These are phyloP conservation scores for Alternaria brassicae DNA, from an alignment of 2,329 filamentous ascomycete genomes.

Conservation along the genomic window DNA sequence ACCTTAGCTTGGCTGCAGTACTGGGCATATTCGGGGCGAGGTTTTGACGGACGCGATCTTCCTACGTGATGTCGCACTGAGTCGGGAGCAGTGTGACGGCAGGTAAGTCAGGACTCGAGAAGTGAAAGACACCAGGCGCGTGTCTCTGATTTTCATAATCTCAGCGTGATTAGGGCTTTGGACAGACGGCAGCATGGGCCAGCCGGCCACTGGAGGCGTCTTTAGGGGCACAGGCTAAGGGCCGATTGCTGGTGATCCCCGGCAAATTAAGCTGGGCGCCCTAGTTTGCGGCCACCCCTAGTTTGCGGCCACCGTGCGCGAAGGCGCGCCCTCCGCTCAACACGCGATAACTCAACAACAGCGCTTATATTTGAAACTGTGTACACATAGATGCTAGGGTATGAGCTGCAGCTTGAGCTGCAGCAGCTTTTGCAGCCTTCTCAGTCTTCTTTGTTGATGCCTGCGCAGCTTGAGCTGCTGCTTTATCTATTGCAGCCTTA, in stretches of 20 bases:
- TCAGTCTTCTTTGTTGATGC: too few relatives aligned
- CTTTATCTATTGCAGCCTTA: too few relatives aligned
- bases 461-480: too few relatives aligned
- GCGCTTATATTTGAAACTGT: too few relatives aligned
- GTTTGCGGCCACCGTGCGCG: too few relatives aligned
- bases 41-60: constrained; percentile 3
- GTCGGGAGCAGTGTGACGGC: constrained; percentile 8
- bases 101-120: constrained; percentile 24
- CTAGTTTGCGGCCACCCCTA: too few relatives aligned
- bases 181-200: constrained; percentile 29
- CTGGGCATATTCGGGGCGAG: constrained; percentile 26
- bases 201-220: constrained; percentile 16
- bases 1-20: constrained; percentile 29
- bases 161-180: constrained; percentile 29
- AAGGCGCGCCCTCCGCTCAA: too few relatives aligned
- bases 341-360: too few relatives aligned
- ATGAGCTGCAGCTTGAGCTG: too few relatives aligned
- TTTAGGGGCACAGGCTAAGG: constrained; percentile 28
- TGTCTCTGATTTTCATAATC: constrained; percentile 23
- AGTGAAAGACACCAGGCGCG: constrained; percentile 27
- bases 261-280: constrained; percentile 25
- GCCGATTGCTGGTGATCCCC: constrained; percentile 13
- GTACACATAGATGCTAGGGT: too few relatives aligned
- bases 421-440: too few relatives aligned
- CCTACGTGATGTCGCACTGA: background rate